A percentile compares a stretch with the other conserved stretches of the same genome.
phyloP scores from a whole-genome alignment of 345 rosid species.

The Sonneratia alba region DNA sequence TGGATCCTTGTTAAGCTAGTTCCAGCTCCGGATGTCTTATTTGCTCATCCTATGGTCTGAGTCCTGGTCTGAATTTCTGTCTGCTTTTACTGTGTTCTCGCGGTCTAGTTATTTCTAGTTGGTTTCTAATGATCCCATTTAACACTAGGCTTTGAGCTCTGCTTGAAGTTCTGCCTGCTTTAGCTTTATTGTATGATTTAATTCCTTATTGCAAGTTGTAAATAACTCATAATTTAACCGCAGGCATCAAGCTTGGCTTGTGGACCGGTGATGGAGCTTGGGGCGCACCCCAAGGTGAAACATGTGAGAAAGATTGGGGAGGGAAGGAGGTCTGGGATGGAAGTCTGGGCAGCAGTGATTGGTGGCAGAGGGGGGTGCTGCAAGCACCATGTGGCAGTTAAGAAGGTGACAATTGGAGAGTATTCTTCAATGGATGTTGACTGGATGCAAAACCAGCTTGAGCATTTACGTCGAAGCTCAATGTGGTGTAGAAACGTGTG shows the following conservation, averaged over 20 bases:
- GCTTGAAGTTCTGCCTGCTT: not conserved
- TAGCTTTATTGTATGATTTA: not conserved
- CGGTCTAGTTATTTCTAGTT: not conserved
- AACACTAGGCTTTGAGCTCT: not conserved
- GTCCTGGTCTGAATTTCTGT: not conserved
- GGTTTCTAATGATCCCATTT: not conserved
- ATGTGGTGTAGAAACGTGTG: slow-evolving; percentile 98
- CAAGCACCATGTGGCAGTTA: slow-evolving; percentile 60
- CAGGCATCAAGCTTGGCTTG: slow-evolving; percentile 59
- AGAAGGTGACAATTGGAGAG: slow-evolving; percentile 55
- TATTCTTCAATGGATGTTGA: slow-evolving; percentile 53
- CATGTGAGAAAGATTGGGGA: slow-evolving; percentile 54
- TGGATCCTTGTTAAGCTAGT: not conserved
- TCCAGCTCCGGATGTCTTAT: not conserved
- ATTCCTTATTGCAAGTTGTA: not conserved
- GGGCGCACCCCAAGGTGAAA: slow-evolving; percentile 60
- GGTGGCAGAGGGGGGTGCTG: slow-evolving; percentile 40
- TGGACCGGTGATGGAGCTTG: slow-evolving; percentile 74
- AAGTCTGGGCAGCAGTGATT: slow-evolving; percentile 66
- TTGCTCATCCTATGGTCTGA: not conserved
- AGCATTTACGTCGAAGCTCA: slow-evolving; percentile 52
- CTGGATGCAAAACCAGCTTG: slow-evolving; percentile 75
- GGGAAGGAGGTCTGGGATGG: slow-evolving; percentile 53
- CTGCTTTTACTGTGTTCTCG: not conserved
- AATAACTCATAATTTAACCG: slow-evolving; percentile 11